These are phyloP conservation scores for Pelargonium nanum DNA, from an alignment of 345 rosid genomes.

Conservation along the genomic window DNA sequence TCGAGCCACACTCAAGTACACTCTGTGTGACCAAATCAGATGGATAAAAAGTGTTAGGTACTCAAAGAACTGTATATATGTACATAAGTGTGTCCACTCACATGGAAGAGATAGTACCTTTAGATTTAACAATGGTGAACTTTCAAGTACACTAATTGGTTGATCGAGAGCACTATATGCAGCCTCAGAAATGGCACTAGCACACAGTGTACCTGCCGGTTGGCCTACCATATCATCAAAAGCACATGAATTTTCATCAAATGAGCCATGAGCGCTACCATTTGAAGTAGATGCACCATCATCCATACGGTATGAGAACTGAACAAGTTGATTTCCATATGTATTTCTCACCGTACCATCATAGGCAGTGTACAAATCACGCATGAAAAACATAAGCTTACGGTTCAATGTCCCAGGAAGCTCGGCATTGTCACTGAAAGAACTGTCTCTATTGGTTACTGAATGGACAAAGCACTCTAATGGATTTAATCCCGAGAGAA, in stretches of 20 bases:
- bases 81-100: background rate
- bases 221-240: constrained; percentile 42
- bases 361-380: constrained; percentile 60
- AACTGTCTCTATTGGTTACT: constrained; percentile 65
- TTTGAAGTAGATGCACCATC: constrained; percentile 7
- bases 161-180: constrained; percentile 96
- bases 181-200: constrained; percentile 85
- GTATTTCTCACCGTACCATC: constrained; percentile 85
- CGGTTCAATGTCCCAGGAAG: constrained; percentile 84
- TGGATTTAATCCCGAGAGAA: constrained; percentile 70
- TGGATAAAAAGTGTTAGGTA: constrained; percentile 3
- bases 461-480: constrained; percentile 79
- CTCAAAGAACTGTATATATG: background rate
- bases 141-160: constrained; percentile 78
- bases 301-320: constrained; percentile 48
- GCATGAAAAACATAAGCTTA: constrained; percentile 77
- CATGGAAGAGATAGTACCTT: constrained; percentile 40
- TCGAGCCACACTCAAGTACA: constrained; percentile 76
- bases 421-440: constrained; percentile 90
- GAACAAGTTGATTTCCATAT: constrained; percentile 69
- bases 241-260: constrained; percentile 6
- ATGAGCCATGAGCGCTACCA: background rate
- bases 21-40: constrained; percentile 41
- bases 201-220: constrained; percentile 72
- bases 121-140: constrained; percentile 59